phyloP scores from a whole-genome alignment of 2,329 filamentous ascomycete species.

The Aspergillus japonicus region DNA sequence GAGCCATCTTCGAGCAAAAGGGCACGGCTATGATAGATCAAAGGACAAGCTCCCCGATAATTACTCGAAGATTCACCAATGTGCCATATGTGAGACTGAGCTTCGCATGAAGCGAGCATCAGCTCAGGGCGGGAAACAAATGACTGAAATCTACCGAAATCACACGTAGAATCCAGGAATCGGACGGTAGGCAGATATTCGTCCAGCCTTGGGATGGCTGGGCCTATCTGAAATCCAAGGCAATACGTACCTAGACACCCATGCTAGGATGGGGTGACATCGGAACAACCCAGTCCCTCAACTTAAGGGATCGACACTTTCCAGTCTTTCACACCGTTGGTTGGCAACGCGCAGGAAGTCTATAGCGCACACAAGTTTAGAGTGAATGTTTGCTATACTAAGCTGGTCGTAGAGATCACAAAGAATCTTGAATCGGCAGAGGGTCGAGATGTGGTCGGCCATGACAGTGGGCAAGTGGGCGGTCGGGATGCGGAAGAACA shows the following conservation, averaged over 20 bases:
- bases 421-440: background rate
- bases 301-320: background rate
- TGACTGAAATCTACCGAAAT: background rate
- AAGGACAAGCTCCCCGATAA: background rate
- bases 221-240: background rate
- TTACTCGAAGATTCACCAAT: background rate
- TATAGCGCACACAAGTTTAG: background rate
- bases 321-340: background rate
- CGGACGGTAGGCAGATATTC: background rate
- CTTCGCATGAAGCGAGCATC: background rate
- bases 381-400: background rate
- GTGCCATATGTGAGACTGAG: background rate
- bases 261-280: background rate
- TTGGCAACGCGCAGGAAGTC: background rate
- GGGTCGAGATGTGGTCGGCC: conserved; percentile 4
- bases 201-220: background rate
- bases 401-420: background rate
- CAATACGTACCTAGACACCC: background rate
- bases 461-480: conserved; percentile 10
- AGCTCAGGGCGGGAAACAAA: background rate
- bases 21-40: background rate
- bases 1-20: background rate
- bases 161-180: background rate
- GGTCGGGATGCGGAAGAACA: conserved; percentile 10
- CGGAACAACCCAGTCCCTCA: background rate